Conservation (phyloP, 768 basidiomycete species). For the Pisolithus orientalis region DNA sequence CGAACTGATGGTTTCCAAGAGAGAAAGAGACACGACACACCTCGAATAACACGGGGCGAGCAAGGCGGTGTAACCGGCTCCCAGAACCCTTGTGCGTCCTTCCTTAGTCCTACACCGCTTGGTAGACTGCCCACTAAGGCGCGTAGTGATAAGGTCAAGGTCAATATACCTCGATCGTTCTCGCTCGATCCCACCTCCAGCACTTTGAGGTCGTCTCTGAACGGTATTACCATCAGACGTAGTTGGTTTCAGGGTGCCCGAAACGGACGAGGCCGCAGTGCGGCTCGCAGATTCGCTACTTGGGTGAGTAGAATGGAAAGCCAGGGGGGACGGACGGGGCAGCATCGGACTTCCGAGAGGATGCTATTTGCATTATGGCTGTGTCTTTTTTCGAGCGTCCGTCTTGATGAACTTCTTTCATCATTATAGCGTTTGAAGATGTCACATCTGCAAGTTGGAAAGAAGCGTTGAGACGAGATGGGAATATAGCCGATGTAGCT, state of each 20-base stretch:
- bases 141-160: background rate
- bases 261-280: background rate
- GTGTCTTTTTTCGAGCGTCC: background rate
- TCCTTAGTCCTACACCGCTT: conserved; percentile 10
- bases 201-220: background rate
- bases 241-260: background rate
- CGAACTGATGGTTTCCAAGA: too few species aligned
- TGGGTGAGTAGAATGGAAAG: background rate
- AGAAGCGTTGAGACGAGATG: background rate
- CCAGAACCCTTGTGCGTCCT: conserved; percentile 25
- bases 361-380: too few species aligned
- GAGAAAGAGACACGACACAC: background rate
- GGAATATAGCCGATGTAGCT: background rate
- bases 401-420: background rate
- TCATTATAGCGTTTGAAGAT: background rate
- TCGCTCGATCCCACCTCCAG: background rate
- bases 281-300: background rate
- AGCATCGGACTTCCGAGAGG: background rate
- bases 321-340: background rate
- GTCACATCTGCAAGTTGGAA: background rate
- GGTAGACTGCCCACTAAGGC: background rate
- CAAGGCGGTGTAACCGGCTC: conserved; percentile 12
- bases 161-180: background rate
- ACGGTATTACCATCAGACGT: background rate
- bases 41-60: conserved; percentile 9